Percentiles rank a stretch among this genome's conserved stretches.
These are phyloP conservation scores for Vigna trinervia DNA, from an alignment of 306 rosid species.

Conservation along the genomic window DNA sequence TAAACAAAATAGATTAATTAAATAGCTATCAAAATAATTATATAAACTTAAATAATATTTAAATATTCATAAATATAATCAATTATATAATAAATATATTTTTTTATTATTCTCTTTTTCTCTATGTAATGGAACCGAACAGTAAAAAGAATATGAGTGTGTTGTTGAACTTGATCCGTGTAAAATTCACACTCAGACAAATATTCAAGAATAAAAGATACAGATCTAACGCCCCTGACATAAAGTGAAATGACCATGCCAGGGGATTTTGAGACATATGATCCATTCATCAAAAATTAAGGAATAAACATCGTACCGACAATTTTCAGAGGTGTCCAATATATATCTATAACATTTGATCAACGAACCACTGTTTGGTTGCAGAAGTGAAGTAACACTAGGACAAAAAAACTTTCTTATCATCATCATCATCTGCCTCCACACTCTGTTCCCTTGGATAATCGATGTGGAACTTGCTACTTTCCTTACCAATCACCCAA, in stretches of 20 bases:
- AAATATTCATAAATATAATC: too few species aligned
- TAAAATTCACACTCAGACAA: too few species aligned
- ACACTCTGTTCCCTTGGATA: slow-evolving; percentile 43
- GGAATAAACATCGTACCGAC: not conserved
- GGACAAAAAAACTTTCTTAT: slow-evolving; percentile 55
- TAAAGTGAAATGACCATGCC: not conserved
- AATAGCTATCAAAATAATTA: too few species aligned
- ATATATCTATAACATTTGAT: not conserved
- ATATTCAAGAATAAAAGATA: not conserved
- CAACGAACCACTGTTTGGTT: not conserved
- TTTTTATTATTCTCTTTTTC: too few species aligned
- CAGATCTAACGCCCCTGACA: too few species aligned
- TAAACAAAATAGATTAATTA: too few species aligned
- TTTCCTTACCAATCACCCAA: slow-evolving; percentile 34
- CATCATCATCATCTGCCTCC: slow-evolving; percentile 50
- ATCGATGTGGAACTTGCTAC: slow-evolving; percentile 37
- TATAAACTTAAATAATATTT: too few species aligned
- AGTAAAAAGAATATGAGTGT: too few species aligned
- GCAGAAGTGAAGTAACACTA: slow-evolving; percentile 37
- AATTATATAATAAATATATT: too few species aligned
- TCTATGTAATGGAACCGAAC: too few species aligned
- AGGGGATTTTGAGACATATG: not conserved
- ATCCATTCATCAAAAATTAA: not conserved
- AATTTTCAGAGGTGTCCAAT: too few species aligned
- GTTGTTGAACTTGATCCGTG: too few species aligned